Evolutionary conservation across 169 alveolate genomes (phyloP).

Genomic region (Eimeria maxima): DNA sequence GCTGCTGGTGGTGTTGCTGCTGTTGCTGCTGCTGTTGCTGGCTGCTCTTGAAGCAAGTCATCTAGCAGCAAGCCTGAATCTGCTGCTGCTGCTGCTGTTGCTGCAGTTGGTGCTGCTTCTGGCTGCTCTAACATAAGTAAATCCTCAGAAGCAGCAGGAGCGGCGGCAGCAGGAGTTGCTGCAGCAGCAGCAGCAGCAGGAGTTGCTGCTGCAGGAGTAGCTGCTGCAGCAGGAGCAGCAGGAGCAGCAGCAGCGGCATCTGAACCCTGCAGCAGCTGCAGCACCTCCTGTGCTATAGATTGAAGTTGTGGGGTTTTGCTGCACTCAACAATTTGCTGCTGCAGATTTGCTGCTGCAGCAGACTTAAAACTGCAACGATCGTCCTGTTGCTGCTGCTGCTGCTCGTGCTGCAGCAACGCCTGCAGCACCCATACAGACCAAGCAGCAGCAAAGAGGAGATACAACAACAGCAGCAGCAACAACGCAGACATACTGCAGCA

Average conservation of each 20-base stretch:
- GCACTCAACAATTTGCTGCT: background rate
- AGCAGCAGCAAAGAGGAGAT: background rate
- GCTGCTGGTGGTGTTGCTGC: background rate
- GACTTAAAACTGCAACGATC: background rate
- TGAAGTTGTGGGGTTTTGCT: background rate
- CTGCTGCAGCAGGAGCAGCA: background rate
- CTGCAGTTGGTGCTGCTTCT: too few relatives aligned
- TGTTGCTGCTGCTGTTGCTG: background rate
- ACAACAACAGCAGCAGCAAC: too few relatives aligned
- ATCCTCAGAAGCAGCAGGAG: too few relatives aligned
- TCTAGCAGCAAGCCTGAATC: background rate
- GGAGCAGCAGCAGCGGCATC: background rate
- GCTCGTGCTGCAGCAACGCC: conserved; percentile 13
- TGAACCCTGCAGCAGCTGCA: background rate
- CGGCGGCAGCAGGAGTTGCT: too few relatives aligned
- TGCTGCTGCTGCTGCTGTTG: too few relatives aligned
- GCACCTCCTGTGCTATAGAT: background rate
- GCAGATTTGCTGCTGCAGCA: conserved; percentile 40
- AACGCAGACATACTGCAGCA: background rate
- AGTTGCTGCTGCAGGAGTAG: background rate
- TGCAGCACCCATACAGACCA: background rate
- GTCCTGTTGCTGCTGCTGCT: background rate
- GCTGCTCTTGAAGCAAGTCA: background rate
- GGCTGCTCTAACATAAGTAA: too few relatives aligned
- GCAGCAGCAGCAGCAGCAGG: background rate